A percentile compares a stretch with the other conserved stretches of the same genome.
phyloP scores from a whole-genome alignment of 495 filamentous ascomycete species.

The Aspergillus campestris region DNA sequence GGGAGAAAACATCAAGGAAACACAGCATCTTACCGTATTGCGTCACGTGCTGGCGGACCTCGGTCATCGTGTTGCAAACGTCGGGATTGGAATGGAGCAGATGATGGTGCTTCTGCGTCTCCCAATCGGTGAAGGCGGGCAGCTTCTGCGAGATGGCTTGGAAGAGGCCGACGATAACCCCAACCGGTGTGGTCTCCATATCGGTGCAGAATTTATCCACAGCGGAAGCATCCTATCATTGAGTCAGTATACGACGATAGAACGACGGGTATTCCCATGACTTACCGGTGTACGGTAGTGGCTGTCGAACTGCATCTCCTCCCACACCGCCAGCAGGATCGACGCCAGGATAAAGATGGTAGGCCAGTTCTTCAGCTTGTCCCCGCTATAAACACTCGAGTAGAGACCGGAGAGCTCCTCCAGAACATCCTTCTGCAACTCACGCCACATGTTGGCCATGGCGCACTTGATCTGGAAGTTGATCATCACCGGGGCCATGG shows the following conservation, averaged over 20 bases:
- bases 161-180: slow-evolving; percentile 90
- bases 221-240: slow-evolving; percentile 53
- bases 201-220: slow-evolving; percentile 89
- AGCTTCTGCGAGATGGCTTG: slow-evolving; percentile 92
- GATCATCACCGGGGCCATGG: slow-evolving; percentile 89
- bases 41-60: slow-evolving; percentile 79
- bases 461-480: slow-evolving; percentile 97
- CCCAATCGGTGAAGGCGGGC: slow-evolving; percentile 84
- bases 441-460: slow-evolving; percentile 92
- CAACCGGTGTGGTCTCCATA: slow-evolving; percentile 90
- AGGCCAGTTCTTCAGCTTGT: slow-evolving; percentile 93
- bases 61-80: slow-evolving; percentile 88
- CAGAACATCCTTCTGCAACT: slow-evolving; percentile 85
- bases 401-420: slow-evolving; percentile 86
- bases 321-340: slow-evolving; percentile 86
- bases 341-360: slow-evolving; percentile 93
- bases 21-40: slow-evolving; percentile 58
- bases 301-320: slow-evolving; percentile 95
- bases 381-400: slow-evolving; percentile 86
- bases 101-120: slow-evolving; percentile 78
- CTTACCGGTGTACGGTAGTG: slow-evolving; percentile 73
- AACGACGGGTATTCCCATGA: not conserved
- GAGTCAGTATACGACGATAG: not conserved
- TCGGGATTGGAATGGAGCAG: slow-evolving; percentile 78
- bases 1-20: not conserved